Base-by-base conservation (phyloP, 331 rosid genomes). In the Arachis monticola region DNA sequence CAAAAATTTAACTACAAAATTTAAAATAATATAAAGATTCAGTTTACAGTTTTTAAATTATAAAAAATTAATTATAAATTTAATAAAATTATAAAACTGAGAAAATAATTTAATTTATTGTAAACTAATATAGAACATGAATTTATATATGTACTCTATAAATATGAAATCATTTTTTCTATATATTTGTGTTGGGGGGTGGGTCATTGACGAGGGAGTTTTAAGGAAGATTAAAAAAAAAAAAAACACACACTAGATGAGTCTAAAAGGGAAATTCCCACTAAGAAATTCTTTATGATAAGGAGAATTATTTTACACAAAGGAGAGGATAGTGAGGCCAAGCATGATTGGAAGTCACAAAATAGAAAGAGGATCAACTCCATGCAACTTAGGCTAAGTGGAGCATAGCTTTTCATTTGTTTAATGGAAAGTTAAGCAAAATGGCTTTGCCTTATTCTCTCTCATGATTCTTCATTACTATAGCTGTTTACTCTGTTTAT, bases 241-340 rank as follows among this genome's bases (percentile, higher is more conserved):
- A 30, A 48, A 60, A 60, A 64, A 67, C 3, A 68, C 62, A 75
- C 72, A 80, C 65, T 42, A 60, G 73, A 83, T 77, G 85, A 85
- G 75, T 46, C 82, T 74, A 84, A 91, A 88, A 88, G 76, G 91
- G 86, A 89, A 89, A 89, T 91, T 85, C 95, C 97, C 95, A 91
- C 95, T 85, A 81, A 70, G 62, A 84, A 87, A 77, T 84, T 87
- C 88, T 89, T 88, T 74, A 77, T 84, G 84, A 83, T 68, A 80
- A 79, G 64, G 74, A 55, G 92, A 87, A 85, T 80, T 85, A 70
- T 76, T 76, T 86, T 74, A 76, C 61, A 69, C 12, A 58, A 81
- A 78, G 63, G 69, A 77, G 75, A 80, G 61, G 64, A 62, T 30
- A 14, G 64, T 22, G 66, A 65, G 67, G 22, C 45, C 44, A 61